Percentiles rank a stretch among this genome's conserved stretches.
phyloP scores from a whole-genome alignment of 2,329 filamentous ascomycete species.

The Monilinia fructigena region DNA sequence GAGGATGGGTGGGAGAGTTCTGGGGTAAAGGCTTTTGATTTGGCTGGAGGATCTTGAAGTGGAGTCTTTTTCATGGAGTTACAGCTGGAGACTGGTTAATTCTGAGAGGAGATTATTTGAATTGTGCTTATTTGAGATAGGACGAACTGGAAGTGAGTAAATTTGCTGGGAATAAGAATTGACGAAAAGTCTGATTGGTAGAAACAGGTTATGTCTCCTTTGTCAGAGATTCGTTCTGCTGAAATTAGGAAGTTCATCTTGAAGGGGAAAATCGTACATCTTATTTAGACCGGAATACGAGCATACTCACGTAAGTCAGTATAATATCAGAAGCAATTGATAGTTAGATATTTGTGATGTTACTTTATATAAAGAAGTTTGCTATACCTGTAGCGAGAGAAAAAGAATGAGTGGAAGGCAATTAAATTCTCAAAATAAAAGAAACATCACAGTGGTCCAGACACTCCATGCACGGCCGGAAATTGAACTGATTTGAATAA shows the following conservation, averaged over 20 bases:
- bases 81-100: too few species aligned
- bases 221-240: too few species aligned
- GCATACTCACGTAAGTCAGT: too few species aligned
- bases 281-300: too few species aligned
- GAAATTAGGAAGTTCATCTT: too few species aligned
- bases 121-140: neutral
- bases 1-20: conserved; percentile 30
- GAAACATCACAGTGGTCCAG: neutral
- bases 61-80: conserved; percentile 1
- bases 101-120: neutral
- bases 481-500: neutral
- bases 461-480: neutral
- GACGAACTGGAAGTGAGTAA: conserved; percentile 26
- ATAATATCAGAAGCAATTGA: too few species aligned
- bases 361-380: neutral
- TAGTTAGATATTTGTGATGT: neutral
- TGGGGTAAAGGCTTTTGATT: conserved; percentile 25
- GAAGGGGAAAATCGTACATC: too few species aligned
- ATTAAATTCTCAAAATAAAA: neutral
- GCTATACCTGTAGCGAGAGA: neutral
- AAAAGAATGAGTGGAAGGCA: neutral
- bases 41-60: conserved; percentile 25
- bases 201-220: neutral
- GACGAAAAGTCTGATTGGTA: neutral
- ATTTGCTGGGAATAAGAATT: neutral